Percentiles rank a stretch among this genome's conserved stretches.
phyloP scores from a whole-genome alignment of 306 rosid genomes.

The Cyamopsis tetragonoloba region DNA sequence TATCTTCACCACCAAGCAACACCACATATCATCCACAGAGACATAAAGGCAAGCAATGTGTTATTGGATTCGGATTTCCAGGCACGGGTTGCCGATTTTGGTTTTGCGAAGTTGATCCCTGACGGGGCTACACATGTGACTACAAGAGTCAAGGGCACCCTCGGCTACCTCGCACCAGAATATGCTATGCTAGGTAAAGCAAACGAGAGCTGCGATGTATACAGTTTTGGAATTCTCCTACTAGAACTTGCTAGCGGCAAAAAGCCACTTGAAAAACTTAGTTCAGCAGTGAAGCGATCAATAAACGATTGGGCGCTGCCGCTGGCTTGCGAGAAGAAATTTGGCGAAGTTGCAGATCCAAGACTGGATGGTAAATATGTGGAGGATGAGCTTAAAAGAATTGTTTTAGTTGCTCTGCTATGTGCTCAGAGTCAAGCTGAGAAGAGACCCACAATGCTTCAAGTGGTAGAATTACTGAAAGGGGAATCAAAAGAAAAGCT shows the following conservation, averaged over 20 bases:
- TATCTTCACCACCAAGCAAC: constrained; percentile 92
- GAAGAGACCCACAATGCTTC: constrained; percentile 75
- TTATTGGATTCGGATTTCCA: constrained; percentile 70
- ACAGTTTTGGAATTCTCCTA: constrained; percentile 88
- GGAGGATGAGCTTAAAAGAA: constrained; percentile 78
- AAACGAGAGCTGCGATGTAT: constrained; percentile 84
- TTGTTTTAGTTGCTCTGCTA: constrained; percentile 58
- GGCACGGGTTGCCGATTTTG: constrained; percentile 92
- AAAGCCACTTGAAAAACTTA: constrained; percentile 72
- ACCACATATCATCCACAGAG: constrained; percentile 91
- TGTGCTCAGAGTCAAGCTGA: constrained; percentile 72
- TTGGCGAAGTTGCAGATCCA: constrained; percentile 67
- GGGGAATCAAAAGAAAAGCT: constrained; percentile 73
- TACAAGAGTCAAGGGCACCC: constrained; percentile 95
- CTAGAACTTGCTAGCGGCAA: constrained; percentile 88
- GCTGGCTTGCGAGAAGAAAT: constrained; percentile 61
- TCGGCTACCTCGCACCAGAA: constrained; percentile 96
- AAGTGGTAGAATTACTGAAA: constrained; percentile 74
- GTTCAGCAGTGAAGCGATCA: constrained; percentile 46
- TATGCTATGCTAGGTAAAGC: constrained; percentile 95
- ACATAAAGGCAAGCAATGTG: constrained; percentile 89
- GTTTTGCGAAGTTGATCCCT: constrained; percentile 93
- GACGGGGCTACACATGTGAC: constrained; percentile 97
- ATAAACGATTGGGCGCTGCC: constrained; percentile 94
- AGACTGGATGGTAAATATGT: constrained; percentile 71